Conservation (phyloP, 305 asterid genomes). For the Solanum hybrid region DNA sequence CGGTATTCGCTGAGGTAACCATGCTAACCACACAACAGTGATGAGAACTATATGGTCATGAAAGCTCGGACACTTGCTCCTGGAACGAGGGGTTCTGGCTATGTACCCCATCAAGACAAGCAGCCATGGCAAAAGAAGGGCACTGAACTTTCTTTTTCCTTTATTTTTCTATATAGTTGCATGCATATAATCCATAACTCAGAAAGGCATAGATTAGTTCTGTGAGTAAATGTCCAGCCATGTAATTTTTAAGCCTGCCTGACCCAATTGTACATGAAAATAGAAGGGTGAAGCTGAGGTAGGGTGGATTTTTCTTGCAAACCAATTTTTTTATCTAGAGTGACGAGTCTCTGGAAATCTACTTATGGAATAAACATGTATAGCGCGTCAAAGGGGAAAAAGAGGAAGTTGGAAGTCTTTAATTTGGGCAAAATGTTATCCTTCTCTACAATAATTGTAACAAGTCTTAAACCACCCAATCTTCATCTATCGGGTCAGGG, state of each 20-base stretch:
- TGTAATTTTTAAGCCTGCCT: constrained; percentile 12
- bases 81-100: not conserved
- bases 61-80: not conserved
- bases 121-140: not conserved
- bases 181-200: constrained; percentile 4
- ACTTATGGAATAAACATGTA: not conserved
- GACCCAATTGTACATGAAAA: constrained; percentile 19
- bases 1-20: not conserved
- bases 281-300: constrained; percentile 23
- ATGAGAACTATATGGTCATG: not conserved
- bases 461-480: not conserved
- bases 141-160: not conserved
- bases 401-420: not conserved
- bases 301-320: constrained; percentile 10
- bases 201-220: constrained; percentile 8
- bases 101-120: not conserved
- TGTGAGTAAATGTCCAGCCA: constrained; percentile 6
- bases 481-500: not conserved
- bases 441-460: not conserved
- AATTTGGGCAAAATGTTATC: not conserved
- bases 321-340: constrained; percentile 5
- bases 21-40: not conserved
- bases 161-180: not conserved
- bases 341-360: not conserved
- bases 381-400: not conserved